phyloP scores from a whole-genome alignment of 2,329 filamentous ascomycete species.

The Bipolaris oryzae region DNA sequence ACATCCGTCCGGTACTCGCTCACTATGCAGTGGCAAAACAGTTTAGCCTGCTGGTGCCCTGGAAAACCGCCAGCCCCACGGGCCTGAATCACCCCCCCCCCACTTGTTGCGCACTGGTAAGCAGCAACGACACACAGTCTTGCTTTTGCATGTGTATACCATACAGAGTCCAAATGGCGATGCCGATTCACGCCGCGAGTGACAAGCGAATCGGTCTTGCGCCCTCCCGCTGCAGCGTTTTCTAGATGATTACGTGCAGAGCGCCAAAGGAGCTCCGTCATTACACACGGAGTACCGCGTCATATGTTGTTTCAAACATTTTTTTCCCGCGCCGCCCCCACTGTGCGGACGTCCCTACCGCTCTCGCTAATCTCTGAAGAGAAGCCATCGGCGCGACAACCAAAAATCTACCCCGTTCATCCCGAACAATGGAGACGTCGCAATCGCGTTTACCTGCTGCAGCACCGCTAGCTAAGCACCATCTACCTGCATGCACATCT shows the following conservation, averaged over 20 bases:
- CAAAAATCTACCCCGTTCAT: background rate
- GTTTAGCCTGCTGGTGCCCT: conserved; percentile 20
- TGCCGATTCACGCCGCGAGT: conserved; percentile 2
- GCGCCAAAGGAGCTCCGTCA: conserved; percentile 11
- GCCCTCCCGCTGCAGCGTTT: conserved; percentile 7
- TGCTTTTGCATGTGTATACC: conserved; percentile 13
- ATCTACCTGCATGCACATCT: conserved; percentile 15
- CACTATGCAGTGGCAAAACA: conserved; percentile 4
- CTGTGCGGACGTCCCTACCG: background rate
- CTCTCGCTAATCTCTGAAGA: background rate
- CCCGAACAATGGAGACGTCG: background rate
- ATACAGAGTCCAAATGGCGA: conserved; percentile 1
- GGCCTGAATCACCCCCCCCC: conserved; percentile 7
- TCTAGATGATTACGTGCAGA: conserved; percentile 22
- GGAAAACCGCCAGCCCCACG: no score
- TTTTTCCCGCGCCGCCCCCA: conserved; percentile 12
- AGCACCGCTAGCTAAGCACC: background rate
- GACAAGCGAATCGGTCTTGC: background rate
- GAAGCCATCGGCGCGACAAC: background rate
- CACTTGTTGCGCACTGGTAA: conserved; percentile 15
- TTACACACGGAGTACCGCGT: conserved; percentile 7
- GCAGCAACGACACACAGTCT: conserved; percentile 3
- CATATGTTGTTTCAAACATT: conserved; percentile 5
- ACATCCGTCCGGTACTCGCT: background rate
- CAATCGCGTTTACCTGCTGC: conserved; percentile 1